A percentile compares a stretch with the other conserved stretches of the same genome.
Evolutionary conservation across 2,329 filamentous ascomycete genomes (phyloP).

Genomic region (Xylariomycetidae sp.): DNA sequence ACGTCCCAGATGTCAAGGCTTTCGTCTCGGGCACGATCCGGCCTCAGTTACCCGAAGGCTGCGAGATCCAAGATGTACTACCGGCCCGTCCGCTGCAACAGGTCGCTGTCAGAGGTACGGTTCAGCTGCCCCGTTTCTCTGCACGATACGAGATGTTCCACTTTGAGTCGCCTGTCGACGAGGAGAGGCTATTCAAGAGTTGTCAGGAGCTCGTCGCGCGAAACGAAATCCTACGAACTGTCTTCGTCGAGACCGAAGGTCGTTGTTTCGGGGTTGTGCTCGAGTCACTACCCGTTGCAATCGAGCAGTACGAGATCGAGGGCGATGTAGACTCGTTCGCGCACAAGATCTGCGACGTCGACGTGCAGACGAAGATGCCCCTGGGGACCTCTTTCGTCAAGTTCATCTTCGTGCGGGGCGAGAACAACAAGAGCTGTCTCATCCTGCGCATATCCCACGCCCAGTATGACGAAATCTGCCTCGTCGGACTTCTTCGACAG

Average conservation of each 20-base stretch:
- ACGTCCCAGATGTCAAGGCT: slow-evolving; percentile 30
- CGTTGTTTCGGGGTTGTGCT: slow-evolving; percentile 55
- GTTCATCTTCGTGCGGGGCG: slow-evolving; percentile 48
- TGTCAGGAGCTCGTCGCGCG: slow-evolving; percentile 52
- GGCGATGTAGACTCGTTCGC: slow-evolving; percentile 46
- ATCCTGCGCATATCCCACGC: slow-evolving; percentile 62
- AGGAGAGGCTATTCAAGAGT: slow-evolving; percentile 40
- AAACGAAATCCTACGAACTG: slow-evolving; percentile 62
- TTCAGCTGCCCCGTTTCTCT: slow-evolving; percentile 55
- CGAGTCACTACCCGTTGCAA: slow-evolving; percentile 44
- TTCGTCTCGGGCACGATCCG: slow-evolving; percentile 46
- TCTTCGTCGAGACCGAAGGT: slow-evolving; percentile 52
- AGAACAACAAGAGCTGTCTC: slow-evolving; percentile 36
- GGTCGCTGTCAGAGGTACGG: slow-evolving; percentile 54
- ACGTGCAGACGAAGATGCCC: slow-evolving; percentile 51
- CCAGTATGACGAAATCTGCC: slow-evolving; percentile 65
- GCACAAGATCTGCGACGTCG: slow-evolving; percentile 48
- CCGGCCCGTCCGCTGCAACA: slow-evolving; percentile 56
- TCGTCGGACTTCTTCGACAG: slow-evolving; percentile 57
- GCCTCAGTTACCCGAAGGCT: slow-evolving; percentile 38
- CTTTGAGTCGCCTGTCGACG: slow-evolving; percentile 47
- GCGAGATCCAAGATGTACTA: slow-evolving; percentile 50
- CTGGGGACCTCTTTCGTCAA: slow-evolving; percentile 58
- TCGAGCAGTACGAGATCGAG: slow-evolving; percentile 50
- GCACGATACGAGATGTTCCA: slow-evolving; percentile 62